phyloP scores from a whole-genome alignment of 257 asterid genomes.

The Solanum habrochaites region DNA sequence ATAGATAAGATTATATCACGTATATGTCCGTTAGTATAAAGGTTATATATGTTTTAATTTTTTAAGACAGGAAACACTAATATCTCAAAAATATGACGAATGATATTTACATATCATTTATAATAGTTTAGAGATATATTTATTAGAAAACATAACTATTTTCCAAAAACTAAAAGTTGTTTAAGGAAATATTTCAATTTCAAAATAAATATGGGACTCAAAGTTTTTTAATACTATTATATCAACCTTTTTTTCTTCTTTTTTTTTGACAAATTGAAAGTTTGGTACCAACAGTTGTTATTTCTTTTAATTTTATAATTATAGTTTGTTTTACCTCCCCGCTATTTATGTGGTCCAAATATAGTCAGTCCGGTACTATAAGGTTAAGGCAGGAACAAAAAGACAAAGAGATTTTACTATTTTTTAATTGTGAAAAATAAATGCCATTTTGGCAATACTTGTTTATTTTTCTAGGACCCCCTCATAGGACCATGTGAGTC shows the following conservation, averaged over 20 bases:
- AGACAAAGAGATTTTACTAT: neutral
- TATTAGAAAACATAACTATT: too few relatives aligned
- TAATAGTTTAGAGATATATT: too few relatives aligned
- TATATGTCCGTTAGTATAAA: too few relatives aligned
- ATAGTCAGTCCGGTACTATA: neutral
- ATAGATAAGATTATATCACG: fast-evolving
- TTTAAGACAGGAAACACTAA: fast-evolving
- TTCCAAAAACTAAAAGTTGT: neutral
- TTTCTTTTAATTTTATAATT: neutral
- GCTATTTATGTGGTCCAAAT: neutral
- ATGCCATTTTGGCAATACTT: neutral
- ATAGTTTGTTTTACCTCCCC: neutral
- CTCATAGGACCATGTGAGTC: constrained; percentile 41
- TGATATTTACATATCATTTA: too few relatives aligned
- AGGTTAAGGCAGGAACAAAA: neutral
- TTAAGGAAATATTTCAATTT: neutral
- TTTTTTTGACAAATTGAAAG: neutral
- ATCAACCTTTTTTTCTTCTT: neutral
- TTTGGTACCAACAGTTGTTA: neutral
- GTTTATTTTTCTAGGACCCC: constrained; percentile 25
- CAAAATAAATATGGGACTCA: neutral
- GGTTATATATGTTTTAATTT: fast-evolving
- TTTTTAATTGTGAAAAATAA: neutral
- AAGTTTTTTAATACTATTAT: too few relatives aligned
- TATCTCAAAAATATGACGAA: too few relatives aligned